phyloP scores from a whole-genome alignment of 805 yeast genomes.

The Ogataea populi-albae region DNA sequence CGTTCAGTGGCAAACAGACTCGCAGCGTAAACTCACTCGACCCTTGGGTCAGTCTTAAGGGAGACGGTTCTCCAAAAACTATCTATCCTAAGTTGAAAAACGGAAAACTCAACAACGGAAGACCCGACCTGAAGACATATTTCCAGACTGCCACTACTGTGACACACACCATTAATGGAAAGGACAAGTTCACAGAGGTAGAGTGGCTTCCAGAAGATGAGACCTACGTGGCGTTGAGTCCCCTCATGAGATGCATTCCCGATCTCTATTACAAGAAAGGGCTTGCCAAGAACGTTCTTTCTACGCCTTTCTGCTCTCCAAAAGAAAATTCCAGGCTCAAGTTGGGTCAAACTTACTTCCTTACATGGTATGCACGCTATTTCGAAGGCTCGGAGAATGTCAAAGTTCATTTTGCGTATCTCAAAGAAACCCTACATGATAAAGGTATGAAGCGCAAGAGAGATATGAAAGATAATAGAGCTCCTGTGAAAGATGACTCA shows the following conservation, averaged over 20 bases:
- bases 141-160: constrained; percentile 68
- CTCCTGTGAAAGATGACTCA: constrained; percentile 17
- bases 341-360: constrained; percentile 63
- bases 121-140: constrained; percentile 73
- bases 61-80: constrained; percentile 78
- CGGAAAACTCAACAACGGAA: constrained; percentile 62
- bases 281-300: constrained; percentile 45
- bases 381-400: constrained; percentile 62
- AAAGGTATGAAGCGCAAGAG: constrained; percentile 55
- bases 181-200: constrained; percentile 56
- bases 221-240: constrained; percentile 70
- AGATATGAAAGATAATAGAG: constrained; percentile 32
- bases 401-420: constrained; percentile 61
- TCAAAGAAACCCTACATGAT: constrained; percentile 51
- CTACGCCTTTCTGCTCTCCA: constrained; percentile 89
- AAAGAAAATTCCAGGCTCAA: constrained; percentile 55
- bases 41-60: constrained; percentile 78
- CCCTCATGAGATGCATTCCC: constrained; percentile 84
- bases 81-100: constrained; percentile 72
- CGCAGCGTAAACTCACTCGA: constrained; percentile 60
- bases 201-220: constrained; percentile 61
- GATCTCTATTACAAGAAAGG: constrained; percentile 67
- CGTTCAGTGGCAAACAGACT: constrained; percentile 69
- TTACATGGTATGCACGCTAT: constrained; percentile 76
- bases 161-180: constrained; percentile 64